Conservation (phyloP, 2,329 filamentous ascomycete species). For the Epichloe uncinata region DNA sequence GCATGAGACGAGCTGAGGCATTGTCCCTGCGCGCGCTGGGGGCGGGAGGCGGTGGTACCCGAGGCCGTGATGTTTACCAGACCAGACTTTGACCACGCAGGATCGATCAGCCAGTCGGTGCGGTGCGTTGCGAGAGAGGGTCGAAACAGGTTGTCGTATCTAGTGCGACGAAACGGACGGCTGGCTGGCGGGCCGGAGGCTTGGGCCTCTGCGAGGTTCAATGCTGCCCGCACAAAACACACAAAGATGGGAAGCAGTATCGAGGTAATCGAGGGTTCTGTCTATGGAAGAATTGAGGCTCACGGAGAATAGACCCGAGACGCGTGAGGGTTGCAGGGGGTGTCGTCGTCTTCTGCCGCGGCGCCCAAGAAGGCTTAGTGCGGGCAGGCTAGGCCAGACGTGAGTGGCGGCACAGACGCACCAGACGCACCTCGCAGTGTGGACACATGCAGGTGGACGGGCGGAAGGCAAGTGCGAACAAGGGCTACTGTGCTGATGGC, state of each 20-base stretch:
- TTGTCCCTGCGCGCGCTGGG: slow-evolving; percentile 3
- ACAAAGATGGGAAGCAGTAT: neutral
- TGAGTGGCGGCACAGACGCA: neutral
- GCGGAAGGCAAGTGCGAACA: too few species aligned
- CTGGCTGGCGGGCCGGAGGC: neutral
- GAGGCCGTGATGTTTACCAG: slow-evolving; percentile 1
- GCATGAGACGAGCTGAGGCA: slow-evolving; percentile 5
- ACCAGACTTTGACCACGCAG: neutral
- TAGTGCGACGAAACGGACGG: neutral
- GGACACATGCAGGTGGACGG: too few species aligned
- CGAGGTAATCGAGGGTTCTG: neutral
- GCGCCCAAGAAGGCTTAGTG: slow-evolving; percentile 17
- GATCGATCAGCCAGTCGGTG: neutral
- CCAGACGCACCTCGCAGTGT: too few species aligned
- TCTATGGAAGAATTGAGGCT: slow-evolving; percentile 2
- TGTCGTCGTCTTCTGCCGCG: slow-evolving; percentile 13
- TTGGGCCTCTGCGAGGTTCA: neutral
- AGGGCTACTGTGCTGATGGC: neutral
- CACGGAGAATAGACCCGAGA: slow-evolving; percentile 7
- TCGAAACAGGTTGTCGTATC: neutral
- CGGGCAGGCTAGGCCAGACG: neutral
- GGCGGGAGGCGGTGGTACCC: neutral
- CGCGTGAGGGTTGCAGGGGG: slow-evolving; percentile 13
- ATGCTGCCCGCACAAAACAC: neutral
- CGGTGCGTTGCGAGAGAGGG: neutral